Conservation (phyloP, 139 green algal species). For the Coccomyxa sp. region DNA sequence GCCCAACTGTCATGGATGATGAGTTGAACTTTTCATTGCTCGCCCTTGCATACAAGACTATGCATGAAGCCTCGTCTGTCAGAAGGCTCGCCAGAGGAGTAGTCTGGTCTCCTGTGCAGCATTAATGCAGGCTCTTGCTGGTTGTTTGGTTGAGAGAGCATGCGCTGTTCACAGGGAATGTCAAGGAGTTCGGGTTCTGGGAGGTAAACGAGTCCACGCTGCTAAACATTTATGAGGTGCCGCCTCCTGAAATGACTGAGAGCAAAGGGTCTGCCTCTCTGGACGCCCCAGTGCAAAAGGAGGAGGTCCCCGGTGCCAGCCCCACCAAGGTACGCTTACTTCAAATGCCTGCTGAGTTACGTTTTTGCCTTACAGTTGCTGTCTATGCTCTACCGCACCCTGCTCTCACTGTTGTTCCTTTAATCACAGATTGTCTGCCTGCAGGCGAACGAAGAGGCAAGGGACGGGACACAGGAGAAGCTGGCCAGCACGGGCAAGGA, state of each 20-base stretch:
- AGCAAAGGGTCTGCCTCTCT: neutral
- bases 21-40: neutral
- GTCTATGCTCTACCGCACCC: too few relatives aligned
- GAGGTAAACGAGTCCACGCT: constrained; percentile 10
- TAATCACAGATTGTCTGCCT: too few relatives aligned
- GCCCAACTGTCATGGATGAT: neutral
- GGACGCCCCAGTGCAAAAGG: neutral
- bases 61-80: neutral
- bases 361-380: neutral
- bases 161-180: constrained; percentile 27
- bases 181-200: constrained; percentile 76
- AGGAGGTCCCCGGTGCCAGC: neutral
- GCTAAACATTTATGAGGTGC: neutral
- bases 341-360: neutral
- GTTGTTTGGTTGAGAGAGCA: too few relatives aligned
- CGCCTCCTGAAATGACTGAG: neutral
- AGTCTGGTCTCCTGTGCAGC: too few relatives aligned
- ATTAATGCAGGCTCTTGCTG: too few relatives aligned
- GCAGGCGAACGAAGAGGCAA: neutral
- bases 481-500: neutral
- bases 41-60: neutral
- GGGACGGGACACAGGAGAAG: neutral
- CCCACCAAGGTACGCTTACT: neutral
- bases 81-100: too few relatives aligned
- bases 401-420: too few relatives aligned